Evolutionary conservation across 2,329 filamentous ascomycete genomes (phyloP), one percentile per base, ranked within the genome.

Genomic region (Penicillium sp.): DNA sequence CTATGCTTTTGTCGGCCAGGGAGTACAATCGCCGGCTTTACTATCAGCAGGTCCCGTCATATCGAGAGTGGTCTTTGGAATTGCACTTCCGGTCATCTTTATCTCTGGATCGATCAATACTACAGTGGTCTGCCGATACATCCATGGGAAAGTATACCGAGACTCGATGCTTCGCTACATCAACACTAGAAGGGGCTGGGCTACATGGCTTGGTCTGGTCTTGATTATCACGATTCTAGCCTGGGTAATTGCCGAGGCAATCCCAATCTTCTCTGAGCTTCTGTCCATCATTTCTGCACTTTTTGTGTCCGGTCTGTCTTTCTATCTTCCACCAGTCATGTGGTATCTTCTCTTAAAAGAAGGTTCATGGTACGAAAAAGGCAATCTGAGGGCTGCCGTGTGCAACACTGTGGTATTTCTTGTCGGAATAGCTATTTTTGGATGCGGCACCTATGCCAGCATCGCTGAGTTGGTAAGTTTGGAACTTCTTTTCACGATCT

Each of bases 91-190:
- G 10, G 55, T 57, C 18, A 57, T 57, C 8, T 57, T 55, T 9
- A 57, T 57, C 8, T 62, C 60, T 0, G 60, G 60, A 9, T 59
- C 60, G 5, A 62, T 62, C 44, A 60, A 59, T 26, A 59, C 53
- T 1, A 61, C 59, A 1, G 60, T 62, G 7, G 56, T 56, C 13
- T 51, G 44, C 26, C 54, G 60, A 8, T 61, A 56, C 36, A 60
- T 62, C 15, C 58, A 62, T 21, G 52, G 52, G 5, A 50, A 58
- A 10, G 6, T 61, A 3, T 61, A 61, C 40, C 37, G 46, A n/a
- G 42, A 60, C 32, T 58, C 56, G 0, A 45, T 54, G 20, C 40
- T 49, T 36, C 54, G 53, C 1, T 56, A 52, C 30, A 55, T 62
- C 46, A 62, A 61, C 26, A 58, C 56, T 0, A 32, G 40, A 1